Evolutionary conservation across 2,329 filamentous ascomycete species (phyloP).

Genomic region (Zopfia rhizophila): DNA sequence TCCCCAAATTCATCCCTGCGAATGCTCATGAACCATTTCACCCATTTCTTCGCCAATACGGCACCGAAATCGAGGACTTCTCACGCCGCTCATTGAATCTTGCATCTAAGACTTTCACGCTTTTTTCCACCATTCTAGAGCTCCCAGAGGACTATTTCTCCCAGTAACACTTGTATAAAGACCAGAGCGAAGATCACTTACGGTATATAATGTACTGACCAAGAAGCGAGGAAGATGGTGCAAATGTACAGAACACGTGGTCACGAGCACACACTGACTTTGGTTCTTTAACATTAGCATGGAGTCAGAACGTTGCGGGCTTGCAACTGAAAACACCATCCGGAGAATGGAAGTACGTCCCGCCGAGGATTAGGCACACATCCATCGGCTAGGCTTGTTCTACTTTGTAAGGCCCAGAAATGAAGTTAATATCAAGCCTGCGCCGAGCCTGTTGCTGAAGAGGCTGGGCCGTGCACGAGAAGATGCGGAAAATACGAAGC

Average conservation of each 20-base stretch:
- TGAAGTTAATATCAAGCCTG: slow-evolving; percentile 50
- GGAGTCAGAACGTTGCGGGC: slow-evolving; percentile 59
- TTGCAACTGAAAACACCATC: slow-evolving; percentile 59
- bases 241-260: slow-evolving; percentile 52
- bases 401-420: slow-evolving; percentile 55
- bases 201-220: slow-evolving; percentile 58
- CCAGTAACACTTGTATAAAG: slow-evolving; percentile 48
- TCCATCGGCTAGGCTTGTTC: slow-evolving; percentile 51
- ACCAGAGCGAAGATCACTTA: slow-evolving; percentile 52
- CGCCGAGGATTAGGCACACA: slow-evolving; percentile 52
- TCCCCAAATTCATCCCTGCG: slow-evolving; percentile 43
- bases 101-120: slow-evolving; percentile 49
- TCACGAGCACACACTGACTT: slow-evolving; percentile 63
- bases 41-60: slow-evolving; percentile 37
- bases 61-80: slow-evolving; percentile 40
- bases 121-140: slow-evolving; percentile 53
- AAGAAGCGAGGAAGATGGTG: slow-evolving; percentile 48
- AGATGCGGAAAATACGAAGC: slow-evolving; percentile 31
- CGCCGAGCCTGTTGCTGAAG: slow-evolving; percentile 48
- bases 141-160: slow-evolving; percentile 52
- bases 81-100: slow-evolving; percentile 36
- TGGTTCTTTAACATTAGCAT: slow-evolving; percentile 58
- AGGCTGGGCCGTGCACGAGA: slow-evolving; percentile 35
- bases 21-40: slow-evolving; percentile 39
- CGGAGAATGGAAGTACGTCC: slow-evolving; percentile 60